These are phyloP conservation scores for Cantharellus anzutake DNA, from an alignment of 768 basidiomycete species.

Conservation along the genomic window DNA sequence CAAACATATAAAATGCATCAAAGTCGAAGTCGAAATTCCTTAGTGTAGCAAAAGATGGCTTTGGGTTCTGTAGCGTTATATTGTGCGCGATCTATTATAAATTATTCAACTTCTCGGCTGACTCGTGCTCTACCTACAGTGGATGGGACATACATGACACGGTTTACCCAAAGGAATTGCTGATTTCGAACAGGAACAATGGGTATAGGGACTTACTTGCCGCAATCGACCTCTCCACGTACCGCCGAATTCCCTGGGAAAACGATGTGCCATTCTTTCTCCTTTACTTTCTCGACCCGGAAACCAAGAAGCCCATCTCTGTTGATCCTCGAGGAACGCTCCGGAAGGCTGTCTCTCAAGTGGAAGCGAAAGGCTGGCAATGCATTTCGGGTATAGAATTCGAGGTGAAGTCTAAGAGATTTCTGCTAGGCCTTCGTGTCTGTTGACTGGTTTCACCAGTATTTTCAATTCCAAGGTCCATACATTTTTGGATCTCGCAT, in stretches of 20 bases:
- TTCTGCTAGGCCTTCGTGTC: neutral
- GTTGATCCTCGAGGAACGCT: conserved; percentile 82
- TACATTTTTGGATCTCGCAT: neutral
- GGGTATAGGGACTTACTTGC: conserved; percentile 86
- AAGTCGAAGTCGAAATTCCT: conserved; percentile 88
- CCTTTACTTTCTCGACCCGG: conserved; percentile 76
- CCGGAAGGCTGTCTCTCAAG: conserved; percentile 33
- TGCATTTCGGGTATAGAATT: conserved; percentile 86
- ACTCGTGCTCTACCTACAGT: conserved; percentile 19
- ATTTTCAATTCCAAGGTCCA: conserved; percentile 77
- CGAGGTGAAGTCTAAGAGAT: conserved; percentile 33
- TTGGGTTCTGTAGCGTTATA: conserved; percentile 86
- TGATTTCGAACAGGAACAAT: conserved; percentile 79
- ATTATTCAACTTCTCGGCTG: neutral
- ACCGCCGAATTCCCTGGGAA: conserved; percentile 83
- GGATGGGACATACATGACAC: conserved; percentile 89
- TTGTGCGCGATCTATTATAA: conserved; percentile 36
- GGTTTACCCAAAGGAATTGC: conserved; percentile 67
- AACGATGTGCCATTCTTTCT: conserved; percentile 85
- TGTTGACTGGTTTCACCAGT: conserved; percentile 24
- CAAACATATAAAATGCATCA: neutral
- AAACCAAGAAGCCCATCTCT: conserved; percentile 51
- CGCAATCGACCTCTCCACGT: conserved; percentile 68
- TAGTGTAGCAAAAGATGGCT: conserved; percentile 52
- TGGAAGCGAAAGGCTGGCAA: conserved; percentile 29